phyloP scores from a whole-genome alignment of 495 filamentous ascomycete species.

The Stereocaulon alpinum region DNA sequence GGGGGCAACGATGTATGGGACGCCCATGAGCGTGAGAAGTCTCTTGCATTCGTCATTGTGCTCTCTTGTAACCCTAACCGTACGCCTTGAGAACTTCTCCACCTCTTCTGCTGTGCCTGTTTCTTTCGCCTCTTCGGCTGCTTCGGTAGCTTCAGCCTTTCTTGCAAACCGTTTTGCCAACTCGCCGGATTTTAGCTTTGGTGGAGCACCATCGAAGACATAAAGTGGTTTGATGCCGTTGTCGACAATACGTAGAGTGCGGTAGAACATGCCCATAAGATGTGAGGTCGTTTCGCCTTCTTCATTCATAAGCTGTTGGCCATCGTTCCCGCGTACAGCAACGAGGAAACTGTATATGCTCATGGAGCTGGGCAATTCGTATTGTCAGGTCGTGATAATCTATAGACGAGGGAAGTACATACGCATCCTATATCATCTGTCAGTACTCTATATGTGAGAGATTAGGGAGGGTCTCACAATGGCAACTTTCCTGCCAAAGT shows the following conservation, averaged over 20 bases:
- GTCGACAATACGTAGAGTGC: conserved; percentile 93
- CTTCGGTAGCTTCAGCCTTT: conserved; percentile 78
- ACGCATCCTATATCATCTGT: conserved; percentile 63
- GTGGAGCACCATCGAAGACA: conserved; percentile 93
- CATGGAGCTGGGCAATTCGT: conserved; percentile 61
- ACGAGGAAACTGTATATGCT: conserved; percentile 98
- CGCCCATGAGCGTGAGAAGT: conserved; percentile 85
- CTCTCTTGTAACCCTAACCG: conserved; percentile 88
- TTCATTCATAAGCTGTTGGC: conserved; percentile 90
- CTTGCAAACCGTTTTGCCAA: conserved; percentile 87
- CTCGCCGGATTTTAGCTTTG: conserved; percentile 93
- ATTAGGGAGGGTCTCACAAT: conserved; percentile 52
- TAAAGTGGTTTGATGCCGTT: conserved; percentile 98
- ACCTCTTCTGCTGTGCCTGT: conserved; percentile 94
- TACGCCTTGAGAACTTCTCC: conserved; percentile 93
- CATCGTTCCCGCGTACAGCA: conserved; percentile 80
- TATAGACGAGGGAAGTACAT: conserved; percentile 28
- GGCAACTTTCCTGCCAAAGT: conserved; percentile 93
- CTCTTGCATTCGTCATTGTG: conserved; percentile 92
- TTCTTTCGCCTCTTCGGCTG: conserved; percentile 90
- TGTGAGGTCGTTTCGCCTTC: conserved; percentile 93
- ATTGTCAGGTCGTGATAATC: conserved; percentile 3
- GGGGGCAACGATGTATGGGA: conserved; percentile 88
- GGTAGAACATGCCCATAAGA: conserved; percentile 99
- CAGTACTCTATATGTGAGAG: conserved; percentile 1